Evolutionary conservation across 257 asterid genomes (phyloP).

Genomic region (Oldenlandia corymbosa): DNA sequence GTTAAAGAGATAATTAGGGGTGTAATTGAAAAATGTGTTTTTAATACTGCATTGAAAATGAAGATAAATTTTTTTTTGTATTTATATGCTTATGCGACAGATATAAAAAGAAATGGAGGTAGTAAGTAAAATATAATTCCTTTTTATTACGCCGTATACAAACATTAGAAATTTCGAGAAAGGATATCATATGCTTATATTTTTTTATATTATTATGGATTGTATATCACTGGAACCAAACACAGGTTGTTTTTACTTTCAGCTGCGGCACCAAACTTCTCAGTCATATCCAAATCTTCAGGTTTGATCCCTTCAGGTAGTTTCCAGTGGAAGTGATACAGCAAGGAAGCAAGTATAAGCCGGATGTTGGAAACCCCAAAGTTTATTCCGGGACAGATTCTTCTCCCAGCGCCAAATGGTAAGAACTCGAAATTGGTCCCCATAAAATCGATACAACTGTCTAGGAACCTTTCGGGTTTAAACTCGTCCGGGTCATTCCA

Average conservation of each 20-base stretch:
- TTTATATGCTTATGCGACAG: too few relatives aligned
- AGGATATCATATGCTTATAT: too few relatives aligned
- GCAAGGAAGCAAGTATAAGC: constrained; percentile 15
- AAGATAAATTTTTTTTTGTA: too few relatives aligned
- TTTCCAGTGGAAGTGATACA: constrained; percentile 30
- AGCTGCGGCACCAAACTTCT: not conserved
- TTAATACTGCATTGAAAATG: too few relatives aligned
- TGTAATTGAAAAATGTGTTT: too few relatives aligned
- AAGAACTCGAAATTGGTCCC: constrained; percentile 24
- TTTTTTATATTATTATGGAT: too few relatives aligned
- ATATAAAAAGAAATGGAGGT: too few relatives aligned
- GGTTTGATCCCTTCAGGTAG: constrained; percentile 13
- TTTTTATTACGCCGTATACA: too few relatives aligned
- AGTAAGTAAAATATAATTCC: too few relatives aligned
- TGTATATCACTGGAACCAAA: not conserved
- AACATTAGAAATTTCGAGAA: too few relatives aligned
- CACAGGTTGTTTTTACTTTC: not conserved
- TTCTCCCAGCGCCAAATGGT: constrained; percentile 31
- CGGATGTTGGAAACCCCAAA: constrained; percentile 19
- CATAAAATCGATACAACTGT: constrained; percentile 12
- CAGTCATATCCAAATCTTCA: constrained; percentile 20
- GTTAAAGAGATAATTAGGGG: too few relatives aligned
- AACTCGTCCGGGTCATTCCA: constrained; percentile 22
- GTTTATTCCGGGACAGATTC: constrained; percentile 23
- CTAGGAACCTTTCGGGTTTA: constrained; percentile 19